These are phyloP conservation scores for Diplocarpon mali DNA, from an alignment of 2,329 filamentous ascomycete genomes.

Conservation along the genomic window DNA sequence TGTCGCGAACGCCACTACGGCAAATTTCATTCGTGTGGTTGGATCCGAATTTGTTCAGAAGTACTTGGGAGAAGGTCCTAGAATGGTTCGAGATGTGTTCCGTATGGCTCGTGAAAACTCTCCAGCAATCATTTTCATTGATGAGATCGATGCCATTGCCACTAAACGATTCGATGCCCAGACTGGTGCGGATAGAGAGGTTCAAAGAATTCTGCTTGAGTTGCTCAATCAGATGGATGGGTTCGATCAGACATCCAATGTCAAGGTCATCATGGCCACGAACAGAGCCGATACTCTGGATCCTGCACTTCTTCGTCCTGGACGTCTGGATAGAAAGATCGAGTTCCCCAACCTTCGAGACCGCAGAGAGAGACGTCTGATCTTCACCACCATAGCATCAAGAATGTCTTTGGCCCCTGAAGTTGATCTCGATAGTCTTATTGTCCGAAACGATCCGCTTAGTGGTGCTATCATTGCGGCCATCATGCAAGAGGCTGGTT, in stretches of 20 bases:
- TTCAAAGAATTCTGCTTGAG: conserved; percentile 95
- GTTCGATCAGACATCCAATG: conserved; percentile 97
- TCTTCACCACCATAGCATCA: conserved; percentile 91
- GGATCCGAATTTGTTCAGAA: conserved; percentile 99
- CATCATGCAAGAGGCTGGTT: conserved; percentile 97
- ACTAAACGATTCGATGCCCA: conserved; percentile 99
- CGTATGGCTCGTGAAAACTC: conserved; percentile 98
- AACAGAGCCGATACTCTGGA: conserved; percentile 97
- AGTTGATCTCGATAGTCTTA: conserved; percentile 90
- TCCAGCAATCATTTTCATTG: conserved; percentile 98
- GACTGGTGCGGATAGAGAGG: conserved; percentile 93
- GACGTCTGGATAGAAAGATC: conserved; percentile 94
- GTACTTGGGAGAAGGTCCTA: conserved; percentile 92
- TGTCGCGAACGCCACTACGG: conserved; percentile 94
- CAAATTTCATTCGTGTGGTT: conserved; percentile 95
- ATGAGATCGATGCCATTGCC: conserved; percentile 97
- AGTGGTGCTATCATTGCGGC: conserved; percentile 94
- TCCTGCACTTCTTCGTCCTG: conserved; percentile 84
- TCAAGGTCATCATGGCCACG: conserved; percentile 99
- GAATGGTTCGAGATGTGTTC: conserved; percentile 99
- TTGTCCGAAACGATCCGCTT: conserved; percentile 91
- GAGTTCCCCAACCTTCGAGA: conserved; percentile 95
- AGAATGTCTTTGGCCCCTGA: conserved; percentile 98
- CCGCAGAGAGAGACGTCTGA: conserved; percentile 85
- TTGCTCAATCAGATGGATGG: conserved; percentile 99